Percentiles rank a stretch among this genome's conserved stretches.
Conservation (phyloP, 306 rosid genomes). For the Dryas octopetala region DNA sequence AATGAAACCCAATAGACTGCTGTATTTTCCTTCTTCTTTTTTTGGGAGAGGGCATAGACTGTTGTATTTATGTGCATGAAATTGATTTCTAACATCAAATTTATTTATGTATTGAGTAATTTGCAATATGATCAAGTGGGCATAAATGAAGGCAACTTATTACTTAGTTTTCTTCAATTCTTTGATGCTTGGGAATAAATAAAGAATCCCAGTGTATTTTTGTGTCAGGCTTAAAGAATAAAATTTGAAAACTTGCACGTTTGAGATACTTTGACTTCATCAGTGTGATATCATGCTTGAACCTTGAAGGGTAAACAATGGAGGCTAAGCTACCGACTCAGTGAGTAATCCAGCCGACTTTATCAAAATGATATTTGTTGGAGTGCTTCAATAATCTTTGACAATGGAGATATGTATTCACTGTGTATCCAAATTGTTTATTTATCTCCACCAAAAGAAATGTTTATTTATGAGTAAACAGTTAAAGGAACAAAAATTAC, state of each 20-base stretch:
- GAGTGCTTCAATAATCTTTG: not conserved
- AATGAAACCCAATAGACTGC: too few relatives aligned
- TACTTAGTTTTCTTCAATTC: not conserved
- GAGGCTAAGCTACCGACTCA: slow-evolving; percentile 3
- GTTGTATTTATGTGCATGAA: too few relatives aligned
- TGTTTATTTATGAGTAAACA: too few relatives aligned
- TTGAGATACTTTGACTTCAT: slow-evolving; percentile 13
- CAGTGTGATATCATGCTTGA: not conserved
- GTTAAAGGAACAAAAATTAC: too few relatives aligned
- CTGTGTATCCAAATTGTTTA: too few relatives aligned
- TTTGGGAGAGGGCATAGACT: too few relatives aligned
- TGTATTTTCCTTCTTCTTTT: too few relatives aligned
- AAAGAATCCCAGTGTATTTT: too few relatives aligned
- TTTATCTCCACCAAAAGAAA: too few relatives aligned
- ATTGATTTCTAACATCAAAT: too few relatives aligned
- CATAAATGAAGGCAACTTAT: not conserved
- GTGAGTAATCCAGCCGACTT: not conserved
- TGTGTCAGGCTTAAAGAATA: slow-evolving; percentile 7
- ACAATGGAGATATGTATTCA: too few relatives aligned
- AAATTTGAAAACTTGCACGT: slow-evolving; percentile 7
- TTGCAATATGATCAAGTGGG: not conserved
- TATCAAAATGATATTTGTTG: not conserved
- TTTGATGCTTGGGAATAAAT: not conserved
- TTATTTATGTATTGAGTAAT: too few relatives aligned
- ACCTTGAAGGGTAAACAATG: slow-evolving; percentile 22